These are phyloP conservation scores for Zygotorulaspora mrakii DNA, from an alignment of 1,139 yeast species.

Conservation along the genomic window DNA sequence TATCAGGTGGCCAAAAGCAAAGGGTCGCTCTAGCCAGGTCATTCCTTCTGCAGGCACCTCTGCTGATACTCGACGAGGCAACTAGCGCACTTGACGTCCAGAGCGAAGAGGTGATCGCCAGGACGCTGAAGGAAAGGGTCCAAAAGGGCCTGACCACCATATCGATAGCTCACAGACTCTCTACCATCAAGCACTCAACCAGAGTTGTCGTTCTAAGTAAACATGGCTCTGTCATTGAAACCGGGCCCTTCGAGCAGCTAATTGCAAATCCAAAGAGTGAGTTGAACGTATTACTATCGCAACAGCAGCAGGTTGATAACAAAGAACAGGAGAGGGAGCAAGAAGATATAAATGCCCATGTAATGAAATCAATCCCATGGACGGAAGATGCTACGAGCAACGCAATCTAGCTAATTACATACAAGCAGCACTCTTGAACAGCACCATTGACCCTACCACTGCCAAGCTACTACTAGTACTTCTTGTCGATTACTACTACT, in stretches of 20 bases:
- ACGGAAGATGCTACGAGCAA: background rate
- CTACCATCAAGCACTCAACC: slow-evolving; percentile 74
- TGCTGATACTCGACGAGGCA: slow-evolving; percentile 72
- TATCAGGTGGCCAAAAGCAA: slow-evolving; percentile 86
- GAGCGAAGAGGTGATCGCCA: slow-evolving; percentile 64
- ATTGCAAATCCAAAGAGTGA: slow-evolving; percentile 56
- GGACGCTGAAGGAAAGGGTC: slow-evolving; percentile 59
- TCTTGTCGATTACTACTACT: background rate
- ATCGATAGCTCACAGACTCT: slow-evolving; percentile 87
- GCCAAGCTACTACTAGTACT: no score
- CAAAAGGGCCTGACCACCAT: slow-evolving; percentile 75
- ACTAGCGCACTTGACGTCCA: slow-evolving; percentile 76
- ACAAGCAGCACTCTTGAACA: no score
- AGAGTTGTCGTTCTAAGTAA: slow-evolving; percentile 68
- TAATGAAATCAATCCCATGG: slow-evolving; percentile 2
- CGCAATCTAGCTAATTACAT: background rate
- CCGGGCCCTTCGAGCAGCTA: slow-evolving; percentile 64
- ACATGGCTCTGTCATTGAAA: slow-evolving; percentile 70
- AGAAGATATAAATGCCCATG: slow-evolving; percentile 1
- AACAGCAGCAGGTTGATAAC: slow-evolving; percentile 15
- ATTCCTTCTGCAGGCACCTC: slow-evolving; percentile 58
- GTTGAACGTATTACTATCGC: slow-evolving; percentile 37
- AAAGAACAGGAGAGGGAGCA: background rate
- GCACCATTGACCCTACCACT: no score
- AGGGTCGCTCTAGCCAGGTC: slow-evolving; percentile 87